Conservation (phyloP, 495 filamentous ascomycete genomes). For the Aspergillus leporis region DNA sequence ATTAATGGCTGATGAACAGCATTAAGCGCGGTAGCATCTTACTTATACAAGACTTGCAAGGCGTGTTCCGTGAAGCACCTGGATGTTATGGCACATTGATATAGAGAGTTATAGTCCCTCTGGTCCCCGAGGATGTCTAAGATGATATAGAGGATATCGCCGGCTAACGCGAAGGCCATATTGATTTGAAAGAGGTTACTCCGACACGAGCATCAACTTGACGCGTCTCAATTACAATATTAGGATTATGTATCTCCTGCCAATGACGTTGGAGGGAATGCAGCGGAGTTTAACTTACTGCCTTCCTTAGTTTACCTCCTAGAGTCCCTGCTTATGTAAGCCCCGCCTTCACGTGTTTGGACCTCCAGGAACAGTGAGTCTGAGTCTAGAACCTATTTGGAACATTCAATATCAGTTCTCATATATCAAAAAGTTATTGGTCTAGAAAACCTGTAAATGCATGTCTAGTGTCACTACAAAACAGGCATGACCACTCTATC, state of each 20-base stretch:
- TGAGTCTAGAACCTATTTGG: too few relatives aligned
- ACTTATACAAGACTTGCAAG: conserved; percentile 65
- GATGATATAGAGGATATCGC: conserved; percentile 30
- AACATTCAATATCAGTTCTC: too few relatives aligned
- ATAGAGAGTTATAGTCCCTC: conserved; percentile 30
- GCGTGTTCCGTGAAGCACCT: conserved; percentile 53
- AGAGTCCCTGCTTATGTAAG: too few relatives aligned
- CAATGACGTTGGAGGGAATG: background rate
- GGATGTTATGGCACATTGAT: conserved; percentile 29
- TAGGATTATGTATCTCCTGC: background rate
- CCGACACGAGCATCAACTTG: background rate
- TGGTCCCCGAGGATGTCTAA: conserved; percentile 31
- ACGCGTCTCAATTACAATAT: background rate
- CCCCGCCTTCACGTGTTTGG: too few relatives aligned
- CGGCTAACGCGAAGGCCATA: conserved; percentile 24
- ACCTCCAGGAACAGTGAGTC: too few relatives aligned
- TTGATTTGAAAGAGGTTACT: conserved; percentile 6
- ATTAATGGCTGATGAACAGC: conserved; percentile 4
- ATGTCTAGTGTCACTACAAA: background rate
- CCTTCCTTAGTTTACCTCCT: too few relatives aligned
- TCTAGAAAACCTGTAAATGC: background rate
- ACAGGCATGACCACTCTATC: conserved; percentile 65
- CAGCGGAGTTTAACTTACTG: conserved; percentile 19
- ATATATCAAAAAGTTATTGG: too few relatives aligned
- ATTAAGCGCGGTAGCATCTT: background rate